Base-by-base conservation (phyloP, 2,329 filamentous ascomycete species). In the Xylaria sp. region DNA sequence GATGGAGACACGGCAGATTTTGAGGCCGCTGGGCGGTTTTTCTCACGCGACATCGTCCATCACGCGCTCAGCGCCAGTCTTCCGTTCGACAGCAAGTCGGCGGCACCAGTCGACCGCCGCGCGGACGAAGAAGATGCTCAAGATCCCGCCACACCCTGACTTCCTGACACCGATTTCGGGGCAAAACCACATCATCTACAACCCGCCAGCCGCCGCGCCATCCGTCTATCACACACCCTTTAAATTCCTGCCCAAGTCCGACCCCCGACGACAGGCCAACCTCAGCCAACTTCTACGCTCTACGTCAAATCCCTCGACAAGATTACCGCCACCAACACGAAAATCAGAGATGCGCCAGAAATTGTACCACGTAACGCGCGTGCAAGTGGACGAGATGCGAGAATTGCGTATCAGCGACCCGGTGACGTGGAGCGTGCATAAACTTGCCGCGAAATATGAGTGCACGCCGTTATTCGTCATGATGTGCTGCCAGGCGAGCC, bases 181-280 rank as follows among this genome's bases (percentile, higher is more conserved):
- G 31, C 35, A 60, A 10, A 65, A 75, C 65, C 76, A 80, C 60
- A 81, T 86, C 71, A 80, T 86, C 72, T 86, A 83, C 78, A 86
- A 85, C 76, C 84, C 84, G 40, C 84, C 84, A 25, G 76, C 83
- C 15, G 79, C 83, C 9, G 78, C 80, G 58, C 77, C 83, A 3
- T 83, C 84, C n/a, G 85, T 87, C 59, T 81, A 80, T 70, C 83
- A 89, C 77, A 89, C 87, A n/a, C 87, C 87, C 58, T 83, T 87
- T 76, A 84, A 87, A 72, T 89, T 89, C 76, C 82, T 89, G 29
- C 87, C 87, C 55, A 80, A 79, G 52, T 75, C 71, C 66, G 85
- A 87, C 71, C 83, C 84, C 15, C 81, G 84, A 47, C 81, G 84
- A 27, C 75, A 77, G 54, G 79, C 80, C 47, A 80, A 83, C 73